Conservation (phyloP, 2,329 filamentous ascomycete species). For the Colletotrichum simmondsii region DNA sequence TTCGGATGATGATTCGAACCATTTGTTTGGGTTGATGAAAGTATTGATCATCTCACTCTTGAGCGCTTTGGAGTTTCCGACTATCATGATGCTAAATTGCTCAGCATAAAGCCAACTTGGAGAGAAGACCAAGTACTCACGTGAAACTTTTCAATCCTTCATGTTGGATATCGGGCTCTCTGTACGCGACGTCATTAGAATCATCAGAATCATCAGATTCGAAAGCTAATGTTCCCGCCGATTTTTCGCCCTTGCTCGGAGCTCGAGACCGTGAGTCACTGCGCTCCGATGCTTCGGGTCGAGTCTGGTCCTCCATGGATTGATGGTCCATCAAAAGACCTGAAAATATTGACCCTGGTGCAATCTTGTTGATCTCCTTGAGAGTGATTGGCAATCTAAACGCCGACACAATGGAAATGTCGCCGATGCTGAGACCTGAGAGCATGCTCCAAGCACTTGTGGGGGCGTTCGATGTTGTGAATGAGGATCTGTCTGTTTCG, state of each 20-base stretch:
- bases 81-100: not conserved
- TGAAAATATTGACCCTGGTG: not conserved
- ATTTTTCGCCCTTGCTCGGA: not conserved
- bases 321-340: not conserved
- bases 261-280: not conserved
- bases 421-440: not conserved
- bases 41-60: not conserved
- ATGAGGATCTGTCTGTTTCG: not conserved
- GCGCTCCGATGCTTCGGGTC: fast-evolving
- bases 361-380: not conserved
- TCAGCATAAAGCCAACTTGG: not conserved
- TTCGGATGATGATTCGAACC: not conserved
- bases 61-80: not conserved
- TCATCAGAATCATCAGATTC: not conserved
- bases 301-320: not conserved
- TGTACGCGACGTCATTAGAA: not conserved
- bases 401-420: not conserved
- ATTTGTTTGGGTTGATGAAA: not conserved
- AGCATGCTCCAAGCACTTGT: not conserved
- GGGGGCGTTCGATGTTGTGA: not conserved
- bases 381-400: not conserved
- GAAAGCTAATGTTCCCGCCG: fast-evolving
- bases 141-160: not conserved
- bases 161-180: not conserved
- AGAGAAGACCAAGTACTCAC: not conserved